Conservation (phyloP, 306 rosid species). For the Fragaria ananassa region DNA sequence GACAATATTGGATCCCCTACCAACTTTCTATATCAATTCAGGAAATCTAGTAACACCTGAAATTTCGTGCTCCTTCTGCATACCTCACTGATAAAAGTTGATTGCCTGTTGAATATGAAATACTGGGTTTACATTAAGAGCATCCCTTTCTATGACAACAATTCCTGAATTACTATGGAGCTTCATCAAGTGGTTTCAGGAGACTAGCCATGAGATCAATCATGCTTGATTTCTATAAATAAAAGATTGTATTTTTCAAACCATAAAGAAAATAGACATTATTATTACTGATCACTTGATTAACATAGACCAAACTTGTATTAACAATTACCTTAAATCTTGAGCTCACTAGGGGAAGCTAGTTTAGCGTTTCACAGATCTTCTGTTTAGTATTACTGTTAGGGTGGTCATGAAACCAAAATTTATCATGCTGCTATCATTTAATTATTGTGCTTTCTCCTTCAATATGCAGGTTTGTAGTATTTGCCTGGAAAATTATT, state of each 20-base stretch:
- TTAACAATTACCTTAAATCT: background rate
- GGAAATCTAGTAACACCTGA: background rate
- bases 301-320: background rate
- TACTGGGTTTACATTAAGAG: background rate
- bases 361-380: background rate
- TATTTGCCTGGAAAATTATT: conserved; percentile 66
- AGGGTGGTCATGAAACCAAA: background rate
- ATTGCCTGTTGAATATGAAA: background rate
- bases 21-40: background rate
- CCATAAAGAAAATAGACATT: background rate
- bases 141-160: background rate
- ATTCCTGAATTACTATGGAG: background rate
- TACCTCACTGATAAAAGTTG: background rate
- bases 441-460: background rate
- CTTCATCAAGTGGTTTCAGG: background rate
- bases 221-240: background rate
- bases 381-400: background rate
- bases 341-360: background rate
- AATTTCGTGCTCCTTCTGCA: background rate
- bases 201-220: background rate
- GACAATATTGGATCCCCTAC: background rate
- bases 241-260: background rate
- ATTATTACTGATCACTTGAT: background rate
- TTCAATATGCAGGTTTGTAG: conserved; percentile 55
- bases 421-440: background rate